Evolutionary conservation across 768 basidiomycete species (phyloP), one percentile per base, ranked within the genome.

Genomic region (Tylopilus subfusipes): DNA sequence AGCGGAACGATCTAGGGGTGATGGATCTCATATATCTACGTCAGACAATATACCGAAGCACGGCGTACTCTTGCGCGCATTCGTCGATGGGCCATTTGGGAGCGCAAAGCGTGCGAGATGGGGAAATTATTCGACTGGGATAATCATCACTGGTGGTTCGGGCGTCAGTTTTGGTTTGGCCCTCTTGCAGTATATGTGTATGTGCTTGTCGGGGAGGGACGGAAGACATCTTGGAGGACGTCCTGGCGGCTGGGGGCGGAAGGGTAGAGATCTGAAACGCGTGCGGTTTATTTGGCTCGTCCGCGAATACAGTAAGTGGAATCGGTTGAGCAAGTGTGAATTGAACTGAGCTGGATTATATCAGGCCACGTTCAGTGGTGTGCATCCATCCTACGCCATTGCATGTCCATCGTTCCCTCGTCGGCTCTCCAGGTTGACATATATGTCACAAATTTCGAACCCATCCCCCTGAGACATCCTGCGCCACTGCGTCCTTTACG

Each of bases 311-410:
- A 78, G 88, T 88, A 54, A 69, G 85, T 74, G 2, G 14, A 3
- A 24, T 50, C 42, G 14, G 19, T 50, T 22, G 11, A 42, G 19
- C 36, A n/a, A 53, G 31, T 22, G 21, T 6, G 40, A 21, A 30
- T 22, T 6, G 22, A 18, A 22, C 48, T 29, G 9, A 57, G 34
- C 18, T 45, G 22, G 36, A 38, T 43, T 33, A 24, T 16, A 19
- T 33, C 42, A 89, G 88, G 84, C 19, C 86, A 91, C 58, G 75
- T 91, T 29, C 82, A 85, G 51, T 91, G 89, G 89, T 83, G 86
- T 54, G 86, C 90, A 3, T 74, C 82, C 9, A 73, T 80, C 46
- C 66, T 91, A 33, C 79, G 82, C n/a, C 75, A 76, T 18, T 90
- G 86, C 68, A 76, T 80, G 64, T 73, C 77, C 30, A 75, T 85